These are phyloP conservation scores for Microsporum canis DNA, from an alignment of 2,329 filamentous ascomycete species.

Conservation along the genomic window DNA sequence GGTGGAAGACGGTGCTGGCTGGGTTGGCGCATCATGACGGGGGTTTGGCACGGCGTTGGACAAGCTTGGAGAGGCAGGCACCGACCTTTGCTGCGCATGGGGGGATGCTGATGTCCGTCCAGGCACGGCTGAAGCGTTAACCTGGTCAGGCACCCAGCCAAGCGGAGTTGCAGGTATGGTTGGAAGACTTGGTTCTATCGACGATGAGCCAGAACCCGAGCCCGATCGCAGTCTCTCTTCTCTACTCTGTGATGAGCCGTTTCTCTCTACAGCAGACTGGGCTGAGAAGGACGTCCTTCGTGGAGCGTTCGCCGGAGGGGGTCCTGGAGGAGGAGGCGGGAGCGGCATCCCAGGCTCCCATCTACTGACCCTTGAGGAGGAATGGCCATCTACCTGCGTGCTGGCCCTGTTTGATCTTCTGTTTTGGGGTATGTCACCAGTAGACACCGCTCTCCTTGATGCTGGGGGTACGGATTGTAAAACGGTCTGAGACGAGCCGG, in stretches of 20 bases:
- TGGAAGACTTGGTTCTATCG: neutral
- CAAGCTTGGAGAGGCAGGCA: neutral
- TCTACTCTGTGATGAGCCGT: neutral
- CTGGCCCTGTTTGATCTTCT: slow-evolving; percentile 26
- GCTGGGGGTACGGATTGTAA: slow-evolving; percentile 22
- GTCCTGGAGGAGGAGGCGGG: slow-evolving; percentile 37
- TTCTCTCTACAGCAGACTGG: neutral
- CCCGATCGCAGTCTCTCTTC: neutral
- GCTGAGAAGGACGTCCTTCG: slow-evolving; percentile 3
- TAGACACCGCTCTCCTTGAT: slow-evolving; percentile 36
- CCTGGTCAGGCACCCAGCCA: slow-evolving; percentile 30
- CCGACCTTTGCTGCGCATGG: neutral
- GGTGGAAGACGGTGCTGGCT: slow-evolving; percentile 15
- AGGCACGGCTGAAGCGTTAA: neutral
- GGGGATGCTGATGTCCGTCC: neutral
- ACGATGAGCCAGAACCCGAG: neutral
- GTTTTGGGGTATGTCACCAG: slow-evolving; percentile 31
- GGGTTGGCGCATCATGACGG: neutral
- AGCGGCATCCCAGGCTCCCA: slow-evolving; percentile 39
- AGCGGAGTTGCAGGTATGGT: slow-evolving; percentile 22
- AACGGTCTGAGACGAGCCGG: neutral
- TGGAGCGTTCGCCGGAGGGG: slow-evolving; percentile 26
- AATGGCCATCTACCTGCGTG: slow-evolving; percentile 17
- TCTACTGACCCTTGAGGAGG: slow-evolving; percentile 20
- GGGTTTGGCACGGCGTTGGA: neutral